Conservation (phyloP, 176 grass and related monocot genomes). For the Musa itinerans region DNA sequence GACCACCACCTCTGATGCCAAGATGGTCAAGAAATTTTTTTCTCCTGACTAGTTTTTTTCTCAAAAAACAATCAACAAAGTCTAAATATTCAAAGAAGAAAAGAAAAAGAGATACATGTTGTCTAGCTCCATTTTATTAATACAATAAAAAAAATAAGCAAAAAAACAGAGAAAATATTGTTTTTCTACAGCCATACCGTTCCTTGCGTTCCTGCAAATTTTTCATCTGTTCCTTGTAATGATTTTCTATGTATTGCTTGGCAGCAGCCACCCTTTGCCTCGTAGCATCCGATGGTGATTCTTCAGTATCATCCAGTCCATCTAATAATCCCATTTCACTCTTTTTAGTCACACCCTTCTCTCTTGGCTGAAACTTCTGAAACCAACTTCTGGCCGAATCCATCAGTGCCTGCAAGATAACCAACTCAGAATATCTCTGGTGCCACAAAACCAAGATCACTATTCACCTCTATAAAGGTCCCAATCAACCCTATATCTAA, state of each 20-base stretch:
- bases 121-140: no score
- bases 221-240: slow-evolving; percentile 95
- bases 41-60: no score
- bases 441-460: background rate
- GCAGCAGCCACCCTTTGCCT: slow-evolving; percentile 65
- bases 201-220: slow-evolving; percentile 83
- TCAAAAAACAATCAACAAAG: no score
- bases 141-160: background rate
- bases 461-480: no score
- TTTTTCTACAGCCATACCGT: background rate
- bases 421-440: background rate
- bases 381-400: slow-evolving; percentile 93
- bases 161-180: background rate
- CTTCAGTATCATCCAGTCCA: slow-evolving; percentile 52
- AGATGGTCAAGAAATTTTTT: background rate
- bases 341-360: slow-evolving; percentile 72
- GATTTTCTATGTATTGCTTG: slow-evolving; percentile 96
- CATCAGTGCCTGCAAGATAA: slow-evolving; percentile 28
- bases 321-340: slow-evolving; percentile 61
- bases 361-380: slow-evolving; percentile 73
- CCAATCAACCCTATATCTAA: background rate
- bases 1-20: background rate
- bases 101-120: no score
- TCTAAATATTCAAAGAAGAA: no score
- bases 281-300: slow-evolving; percentile 65